These are phyloP conservation scores for Mortierella antarctica DNA, from an alignment of 192 early-diverging fungal species.

Conservation along the genomic window DNA sequence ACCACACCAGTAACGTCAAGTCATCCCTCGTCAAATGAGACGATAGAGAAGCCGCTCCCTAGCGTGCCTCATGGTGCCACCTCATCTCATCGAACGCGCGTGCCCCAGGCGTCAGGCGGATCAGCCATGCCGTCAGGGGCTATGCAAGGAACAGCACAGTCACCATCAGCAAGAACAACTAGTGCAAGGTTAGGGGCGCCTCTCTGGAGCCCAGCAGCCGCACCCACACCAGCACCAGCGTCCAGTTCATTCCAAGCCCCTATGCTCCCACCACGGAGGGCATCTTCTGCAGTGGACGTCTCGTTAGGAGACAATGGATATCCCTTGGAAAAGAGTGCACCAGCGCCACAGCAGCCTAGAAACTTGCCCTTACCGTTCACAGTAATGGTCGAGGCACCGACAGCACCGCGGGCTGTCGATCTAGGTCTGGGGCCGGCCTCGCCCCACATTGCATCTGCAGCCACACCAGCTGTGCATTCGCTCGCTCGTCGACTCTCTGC, in stretches of 20 bases:
- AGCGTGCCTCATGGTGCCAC: no score
- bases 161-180: no score
- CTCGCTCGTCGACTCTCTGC: background rate
- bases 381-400: conserved; percentile 10
- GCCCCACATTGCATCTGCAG: background rate
- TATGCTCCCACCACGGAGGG: background rate
- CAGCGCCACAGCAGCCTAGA: background rate
- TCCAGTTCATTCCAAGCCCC: background rate
- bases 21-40: no score
- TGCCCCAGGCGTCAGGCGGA: no score
- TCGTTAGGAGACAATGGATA: background rate
- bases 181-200: no score
- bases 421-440: conserved; percentile 28
- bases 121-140: no score
- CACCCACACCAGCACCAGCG: background rate
- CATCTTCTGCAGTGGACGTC: background rate
- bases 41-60: no score
- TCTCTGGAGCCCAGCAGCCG: no score
- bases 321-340: conserved; percentile 1
- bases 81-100: no score
- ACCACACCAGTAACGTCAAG: background rate
- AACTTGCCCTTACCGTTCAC: conserved; percentile 12
- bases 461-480: background rate
- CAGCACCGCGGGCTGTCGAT: conserved; percentile 32
- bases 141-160: no score